Evolutionary conservation across 169 alveolate genomes (phyloP).

Genomic region (Cryptosporidium muris): DNA sequence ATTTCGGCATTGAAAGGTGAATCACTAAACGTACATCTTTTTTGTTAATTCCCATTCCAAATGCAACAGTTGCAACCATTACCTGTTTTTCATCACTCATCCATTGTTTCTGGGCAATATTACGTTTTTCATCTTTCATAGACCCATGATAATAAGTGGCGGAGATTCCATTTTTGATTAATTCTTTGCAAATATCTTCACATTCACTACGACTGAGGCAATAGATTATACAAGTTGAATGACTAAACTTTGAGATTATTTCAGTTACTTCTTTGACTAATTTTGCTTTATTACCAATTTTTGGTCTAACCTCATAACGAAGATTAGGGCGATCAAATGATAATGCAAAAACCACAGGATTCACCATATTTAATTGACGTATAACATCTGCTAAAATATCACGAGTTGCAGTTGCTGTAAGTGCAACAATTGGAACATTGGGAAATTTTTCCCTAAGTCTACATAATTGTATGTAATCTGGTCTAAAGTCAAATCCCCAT

Average conservation of each 20-base stretch:
- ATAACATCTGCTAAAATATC: conserved; percentile 83
- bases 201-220: conserved; percentile 94
- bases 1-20: conserved; percentile 95
- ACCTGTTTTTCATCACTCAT: conserved; percentile 93
- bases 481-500: conserved; percentile 99
- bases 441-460: conserved; percentile 87
- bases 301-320: conserved; percentile 78
- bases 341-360: conserved; percentile 81
- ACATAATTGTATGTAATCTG: conserved; percentile 89
- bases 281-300: conserved; percentile 67
- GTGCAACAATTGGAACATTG: conserved; percentile 92
- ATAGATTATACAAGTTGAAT: conserved; percentile 89
- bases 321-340: conserved; percentile 90
- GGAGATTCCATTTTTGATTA: conserved; percentile 81
- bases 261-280: conserved; percentile 80
- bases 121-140: conserved; percentile 77
- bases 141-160: conserved; percentile 87
- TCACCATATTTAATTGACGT: conserved; percentile 80
- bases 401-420: conserved; percentile 99
- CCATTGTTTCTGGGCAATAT: conserved; percentile 81
- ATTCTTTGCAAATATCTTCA: conserved; percentile 88
- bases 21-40: conserved; percentile 96
- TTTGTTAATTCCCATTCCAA: conserved; percentile 99
- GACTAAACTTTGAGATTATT: conserved; percentile 45
- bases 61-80: conserved; percentile 98